Base-by-base conservation (phyloP, 2,329 filamentous ascomycete species). In the Venturia nashicola region DNA sequence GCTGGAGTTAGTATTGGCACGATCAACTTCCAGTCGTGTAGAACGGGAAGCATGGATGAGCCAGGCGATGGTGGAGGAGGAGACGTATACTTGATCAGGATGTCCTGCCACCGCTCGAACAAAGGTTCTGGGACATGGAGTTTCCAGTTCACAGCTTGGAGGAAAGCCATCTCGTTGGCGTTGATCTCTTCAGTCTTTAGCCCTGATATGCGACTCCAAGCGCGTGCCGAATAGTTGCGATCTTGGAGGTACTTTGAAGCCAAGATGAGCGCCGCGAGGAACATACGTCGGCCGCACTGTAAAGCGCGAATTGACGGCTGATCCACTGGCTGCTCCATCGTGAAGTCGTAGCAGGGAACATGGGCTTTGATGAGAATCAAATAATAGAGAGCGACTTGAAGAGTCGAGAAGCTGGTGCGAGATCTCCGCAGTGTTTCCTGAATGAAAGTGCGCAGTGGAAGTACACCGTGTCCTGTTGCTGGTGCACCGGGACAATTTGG, bases 171-270 rank as follows among this genome's bases (percentile, higher is more conserved):
- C 78, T 99, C 94, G 74, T 97, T 97, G 72, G 91, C 88, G 76
- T 97, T 97, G 76, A 99, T 97, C 77, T 99, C 94, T 64, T 84
- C 80, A 3, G 91, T 92, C 73, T 90, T 91, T 65, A 99, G 81
- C n/a, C 94, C 94, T 20, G 94, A 97, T 70, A 99, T 99, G 80
- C 96, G 97, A 76, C 93, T 97, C 94, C 94, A 99, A 51, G 94
- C 94, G 64, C 93, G 87, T 60, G 94, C 91, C 16, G 94, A 97
- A 77, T 96, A 99, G 77, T 97, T 99, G 69, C 93, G 88, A 74
- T 99, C 94, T 76, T 99, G 94, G 59, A 99, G 80, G 74, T 97
- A 99, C 79, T 99, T 99, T 43, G 94, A 97, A 1, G 94, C 94
- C 64, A 99, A 82, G 68, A 99, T 97, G 66, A 99, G 82, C 59